phyloP scores from a whole-genome alignment of 73 alveolate species.

The Paramecium octaurelia region DNA sequence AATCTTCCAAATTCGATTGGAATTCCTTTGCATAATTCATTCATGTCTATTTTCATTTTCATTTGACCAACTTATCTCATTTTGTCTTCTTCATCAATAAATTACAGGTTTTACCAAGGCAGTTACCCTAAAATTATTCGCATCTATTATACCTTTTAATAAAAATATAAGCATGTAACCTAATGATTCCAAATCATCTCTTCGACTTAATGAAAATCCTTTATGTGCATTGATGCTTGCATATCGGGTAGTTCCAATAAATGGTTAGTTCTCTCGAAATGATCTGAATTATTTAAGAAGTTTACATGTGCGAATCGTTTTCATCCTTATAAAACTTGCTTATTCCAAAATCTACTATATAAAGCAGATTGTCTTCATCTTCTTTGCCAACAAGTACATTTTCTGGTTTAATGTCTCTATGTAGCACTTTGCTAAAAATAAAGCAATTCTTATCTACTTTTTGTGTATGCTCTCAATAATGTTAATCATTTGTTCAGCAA shows the following conservation, averaged over 20 bases:
- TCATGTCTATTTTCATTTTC: constrained; percentile 81
- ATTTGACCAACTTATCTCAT: constrained; percentile 81
- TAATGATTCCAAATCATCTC: constrained; percentile 80
- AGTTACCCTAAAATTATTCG: constrained; percentile 30
- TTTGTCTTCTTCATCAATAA: constrained; percentile 86
- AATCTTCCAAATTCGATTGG: constrained; percentile 60
- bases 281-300: not conserved
- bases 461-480: constrained; percentile 84
- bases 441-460: constrained; percentile 65
- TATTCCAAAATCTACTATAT: constrained; percentile 92
- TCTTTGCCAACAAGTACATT: constrained; percentile 77
- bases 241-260: constrained; percentile 76
- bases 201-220: constrained; percentile 83
- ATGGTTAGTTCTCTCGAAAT: constrained; percentile 18
- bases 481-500: constrained; percentile 86
- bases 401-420: constrained; percentile 94
- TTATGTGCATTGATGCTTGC: constrained; percentile 77
- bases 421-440: constrained; percentile 59
- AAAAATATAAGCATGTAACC: constrained; percentile 80
- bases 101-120: constrained; percentile 96
- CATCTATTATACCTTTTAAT: constrained; percentile 27
- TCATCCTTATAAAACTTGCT: constrained; percentile 82
- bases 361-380: constrained; percentile 68
- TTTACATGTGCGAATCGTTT: constrained; percentile 67
- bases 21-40: constrained; percentile 78